phyloP scores from a whole-genome alignment of 176 grass and related monocot genomes.

The Eragrostis curvula region DNA sequence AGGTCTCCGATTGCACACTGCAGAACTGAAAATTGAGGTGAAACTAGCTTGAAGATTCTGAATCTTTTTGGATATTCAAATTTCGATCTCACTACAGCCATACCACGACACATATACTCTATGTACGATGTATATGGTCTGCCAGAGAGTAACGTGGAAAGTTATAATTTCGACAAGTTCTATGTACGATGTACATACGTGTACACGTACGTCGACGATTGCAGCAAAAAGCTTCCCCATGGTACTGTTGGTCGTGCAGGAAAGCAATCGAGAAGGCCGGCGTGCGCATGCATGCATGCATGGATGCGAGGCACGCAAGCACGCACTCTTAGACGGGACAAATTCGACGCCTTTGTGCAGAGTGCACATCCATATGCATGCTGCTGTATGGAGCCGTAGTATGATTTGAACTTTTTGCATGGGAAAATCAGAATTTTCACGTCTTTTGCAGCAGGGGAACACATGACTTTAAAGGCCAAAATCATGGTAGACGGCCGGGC shows the following conservation, averaged over 20 bases:
- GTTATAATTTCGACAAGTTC: too few species aligned
- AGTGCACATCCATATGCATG: constrained; percentile 5
- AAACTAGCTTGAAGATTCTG: background rate
- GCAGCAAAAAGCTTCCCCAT: constrained; percentile 11
- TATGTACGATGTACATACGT: background rate
- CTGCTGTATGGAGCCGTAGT: background rate
- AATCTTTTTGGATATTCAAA: background rate
- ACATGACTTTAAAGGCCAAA: constrained; percentile 56
- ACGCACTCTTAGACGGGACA: constrained; percentile 60
- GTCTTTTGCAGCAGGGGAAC: constrained; percentile 59
- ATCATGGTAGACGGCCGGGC: constrained; percentile 16
- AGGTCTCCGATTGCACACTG: background rate
- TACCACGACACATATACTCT: background rate
- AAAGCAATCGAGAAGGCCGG: constrained; percentile 47
- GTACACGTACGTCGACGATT: background rate
- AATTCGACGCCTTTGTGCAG: constrained; percentile 47
- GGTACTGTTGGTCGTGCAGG: background rate
- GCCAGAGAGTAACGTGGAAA: too few species aligned
- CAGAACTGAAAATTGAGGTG: background rate
- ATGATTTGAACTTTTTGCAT: constrained; percentile 54
- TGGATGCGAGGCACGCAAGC: constrained; percentile 33
- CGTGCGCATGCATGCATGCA: constrained; percentile 33
- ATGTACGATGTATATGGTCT: background rate
- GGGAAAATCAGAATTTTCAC: constrained; percentile 49
- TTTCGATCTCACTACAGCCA: background rate